These are phyloP conservation scores for Xenoacremonium recifei DNA, from an alignment of 2,329 filamentous ascomycete genomes.

Conservation along the genomic window DNA sequence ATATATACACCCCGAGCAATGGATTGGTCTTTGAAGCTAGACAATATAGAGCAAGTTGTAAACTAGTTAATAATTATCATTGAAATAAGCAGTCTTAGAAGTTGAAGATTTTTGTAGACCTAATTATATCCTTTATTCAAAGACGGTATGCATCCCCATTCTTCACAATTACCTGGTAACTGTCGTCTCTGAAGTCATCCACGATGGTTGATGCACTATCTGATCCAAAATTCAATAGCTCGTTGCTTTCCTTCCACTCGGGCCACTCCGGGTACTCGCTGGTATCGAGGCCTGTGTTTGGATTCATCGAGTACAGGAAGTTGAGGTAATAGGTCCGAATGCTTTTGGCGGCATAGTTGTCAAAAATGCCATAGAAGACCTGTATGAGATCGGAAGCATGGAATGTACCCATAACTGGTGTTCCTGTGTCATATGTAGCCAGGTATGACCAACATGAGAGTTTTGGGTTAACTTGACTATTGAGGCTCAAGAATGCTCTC, in stretches of 20 bases:
- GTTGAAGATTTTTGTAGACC: too few species aligned
- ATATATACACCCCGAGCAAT: too few species aligned
- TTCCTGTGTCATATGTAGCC: conserved; percentile 67
- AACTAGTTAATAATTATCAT: too few species aligned
- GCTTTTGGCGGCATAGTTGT: conserved; percentile 59
- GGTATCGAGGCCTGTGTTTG: conserved; percentile 53
- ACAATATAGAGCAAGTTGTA: too few species aligned
- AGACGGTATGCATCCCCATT: conserved; percentile 23
- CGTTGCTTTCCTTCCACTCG: conserved; percentile 39
- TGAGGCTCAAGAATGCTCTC: conserved; percentile 57
- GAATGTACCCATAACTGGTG: conserved; percentile 72
- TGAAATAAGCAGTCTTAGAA: too few species aligned
- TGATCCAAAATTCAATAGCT: conserved; percentile 49
- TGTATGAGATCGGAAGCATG: conserved; percentile 70
- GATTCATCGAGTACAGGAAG: conserved; percentile 69
- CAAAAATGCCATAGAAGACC: conserved; percentile 63
- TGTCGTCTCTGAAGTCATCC: conserved; percentile 38
- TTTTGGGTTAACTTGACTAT: conserved; percentile 45
- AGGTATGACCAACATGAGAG: conserved; percentile 76
- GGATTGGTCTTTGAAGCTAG: too few species aligned
- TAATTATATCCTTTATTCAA: too few species aligned
- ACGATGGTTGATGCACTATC: conserved; percentile 26
- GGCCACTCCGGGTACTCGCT: conserved; percentile 40
- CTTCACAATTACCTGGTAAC: conserved; percentile 24
- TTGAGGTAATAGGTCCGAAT: conserved; percentile 70